Base-by-base conservation (phyloP, 2,329 filamentous ascomycete species). In the Penicillium occitanis region DNA sequence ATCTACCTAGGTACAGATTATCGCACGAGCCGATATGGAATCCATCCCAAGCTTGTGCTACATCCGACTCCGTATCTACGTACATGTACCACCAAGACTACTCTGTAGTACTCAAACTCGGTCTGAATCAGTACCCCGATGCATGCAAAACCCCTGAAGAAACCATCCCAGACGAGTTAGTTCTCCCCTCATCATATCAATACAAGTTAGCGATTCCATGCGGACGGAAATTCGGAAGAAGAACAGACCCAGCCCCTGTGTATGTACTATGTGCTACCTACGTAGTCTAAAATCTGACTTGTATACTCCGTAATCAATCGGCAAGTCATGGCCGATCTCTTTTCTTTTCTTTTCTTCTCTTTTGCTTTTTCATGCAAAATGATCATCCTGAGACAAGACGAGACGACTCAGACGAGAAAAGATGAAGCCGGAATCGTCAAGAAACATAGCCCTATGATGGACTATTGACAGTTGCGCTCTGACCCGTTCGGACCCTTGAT, bases 121-220 rank as follows among this genome's bases (percentile, higher is more conserved):
- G 33, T 33, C 50, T 33, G 28, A 40, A 57, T 37, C 10, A 37
- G n/a, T 55, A 37, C 28, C 17, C 6, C 30, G 4, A 33, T 55
- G 28, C 50, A 55, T 57, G 33, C 53, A 37, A n/a, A 33, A 57
- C 53, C 53, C 53, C 53, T 37, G 53, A 37, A 37, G 30, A 57
- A 57, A 57, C 1, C 10, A 25, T 17, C 33, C 33, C n/a, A 37
- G 30, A 37, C 5, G 11, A 37, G n/a, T 57, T 22, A 57, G n/a
- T 25, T 40, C 2, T 25, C 5, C 19, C 30, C 33, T 22, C 25
- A 28, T 13, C 28, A 22, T 51, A 28, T 14, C 10, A 22, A 57
- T 37, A 10, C 30, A 35, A 35, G 5, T 35, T 17, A 22, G 40
- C 10, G 11, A 14, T 7, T 19, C 14, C 14, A 37, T 44, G 10